Evolutionary conservation across 1,139 yeast genomes (phyloP).

Genomic region (Chernovozyma aurita): DNA sequence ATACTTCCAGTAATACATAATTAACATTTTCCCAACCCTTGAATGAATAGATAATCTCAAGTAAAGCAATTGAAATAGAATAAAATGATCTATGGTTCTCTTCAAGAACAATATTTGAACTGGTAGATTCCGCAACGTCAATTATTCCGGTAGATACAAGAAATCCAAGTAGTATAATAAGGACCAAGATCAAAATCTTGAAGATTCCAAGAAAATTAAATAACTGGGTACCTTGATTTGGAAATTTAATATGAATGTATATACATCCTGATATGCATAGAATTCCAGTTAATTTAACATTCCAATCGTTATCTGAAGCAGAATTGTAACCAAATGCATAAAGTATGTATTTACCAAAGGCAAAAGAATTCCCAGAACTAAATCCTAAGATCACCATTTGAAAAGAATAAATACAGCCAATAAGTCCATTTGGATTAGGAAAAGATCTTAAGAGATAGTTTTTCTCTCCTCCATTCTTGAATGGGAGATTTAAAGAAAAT

Average conservation of each 20-base stretch:
- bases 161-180: slow-evolving; percentile 35
- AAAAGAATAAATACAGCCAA: slow-evolving; percentile 43
- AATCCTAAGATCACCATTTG: slow-evolving; percentile 46
- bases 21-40: slow-evolving; percentile 47
- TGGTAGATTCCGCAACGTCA: slow-evolving; percentile 21
- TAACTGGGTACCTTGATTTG: slow-evolving; percentile 38
- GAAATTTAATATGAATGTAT: slow-evolving; percentile 34
- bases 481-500: slow-evolving; percentile 44
- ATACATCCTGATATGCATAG: slow-evolving; percentile 38
- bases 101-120: slow-evolving; percentile 8
- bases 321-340: slow-evolving; percentile 29
- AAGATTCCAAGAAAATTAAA: slow-evolving; percentile 42
- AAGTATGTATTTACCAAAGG: slow-evolving; percentile 46
- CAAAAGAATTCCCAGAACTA: slow-evolving; percentile 48
- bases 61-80: slow-evolving; percentile 36
- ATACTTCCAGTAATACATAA: slow-evolving; percentile 38
- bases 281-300: slow-evolving; percentile 42
- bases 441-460: slow-evolving; percentile 45
- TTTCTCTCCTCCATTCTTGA: slow-evolving; percentile 47
- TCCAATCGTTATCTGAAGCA: slow-evolving; percentile 16
- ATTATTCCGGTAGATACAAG: slow-evolving; percentile 25
- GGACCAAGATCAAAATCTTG: slow-evolving; percentile 36
- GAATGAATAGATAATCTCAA: slow-evolving; percentile 38
- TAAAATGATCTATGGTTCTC: slow-evolving; percentile 19
- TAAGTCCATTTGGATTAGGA: slow-evolving; percentile 29